Conservation (phyloP, 1,284 basidiomycete species). For the Marasmius sp. region DNA sequence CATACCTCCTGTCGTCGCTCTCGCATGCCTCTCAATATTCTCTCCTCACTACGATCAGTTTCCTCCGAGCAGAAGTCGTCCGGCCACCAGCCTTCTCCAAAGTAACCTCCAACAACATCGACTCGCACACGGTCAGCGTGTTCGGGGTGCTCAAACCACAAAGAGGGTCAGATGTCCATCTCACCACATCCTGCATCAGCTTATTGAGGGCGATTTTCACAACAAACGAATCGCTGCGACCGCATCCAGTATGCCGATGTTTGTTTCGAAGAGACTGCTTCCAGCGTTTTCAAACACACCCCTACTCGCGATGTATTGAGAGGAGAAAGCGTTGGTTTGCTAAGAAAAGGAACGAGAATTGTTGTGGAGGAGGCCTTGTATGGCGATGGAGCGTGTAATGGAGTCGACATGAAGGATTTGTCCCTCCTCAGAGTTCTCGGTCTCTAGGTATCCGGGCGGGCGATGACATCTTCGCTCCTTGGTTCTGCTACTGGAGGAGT, state of each 20-base stretch:
- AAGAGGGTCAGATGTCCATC: constrained; percentile 73
- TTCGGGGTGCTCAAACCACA: constrained; percentile 31
- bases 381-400: constrained; percentile 66
- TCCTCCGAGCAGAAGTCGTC: constrained; percentile 74
- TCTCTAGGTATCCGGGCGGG: constrained; percentile 50
- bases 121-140: constrained; percentile 66
- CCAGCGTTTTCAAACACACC: constrained; percentile 37
- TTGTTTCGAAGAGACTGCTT: constrained; percentile 58
- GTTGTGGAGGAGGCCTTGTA: constrained; percentile 88
- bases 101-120: constrained; percentile 81
- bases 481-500: no score
- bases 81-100: constrained; percentile 88
- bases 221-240: constrained; percentile 80
- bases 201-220: constrained; percentile 94
- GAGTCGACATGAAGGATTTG: constrained; percentile 57
- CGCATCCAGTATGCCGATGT: constrained; percentile 67
- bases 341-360: constrained; percentile 94
- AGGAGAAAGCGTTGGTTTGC: constrained; percentile 96
- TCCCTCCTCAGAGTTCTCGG: constrained; percentile 55
- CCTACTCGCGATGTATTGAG: constrained; percentile 63
- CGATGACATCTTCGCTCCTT: no score
- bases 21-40: constrained; percentile 83
- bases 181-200: constrained; percentile 93
- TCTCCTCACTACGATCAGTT: constrained; percentile 72
- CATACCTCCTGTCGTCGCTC: constrained; percentile 68